These are phyloP conservation scores for Citrullus amarus DNA, from an alignment of 306 rosid genomes.

Conservation along the genomic window DNA sequence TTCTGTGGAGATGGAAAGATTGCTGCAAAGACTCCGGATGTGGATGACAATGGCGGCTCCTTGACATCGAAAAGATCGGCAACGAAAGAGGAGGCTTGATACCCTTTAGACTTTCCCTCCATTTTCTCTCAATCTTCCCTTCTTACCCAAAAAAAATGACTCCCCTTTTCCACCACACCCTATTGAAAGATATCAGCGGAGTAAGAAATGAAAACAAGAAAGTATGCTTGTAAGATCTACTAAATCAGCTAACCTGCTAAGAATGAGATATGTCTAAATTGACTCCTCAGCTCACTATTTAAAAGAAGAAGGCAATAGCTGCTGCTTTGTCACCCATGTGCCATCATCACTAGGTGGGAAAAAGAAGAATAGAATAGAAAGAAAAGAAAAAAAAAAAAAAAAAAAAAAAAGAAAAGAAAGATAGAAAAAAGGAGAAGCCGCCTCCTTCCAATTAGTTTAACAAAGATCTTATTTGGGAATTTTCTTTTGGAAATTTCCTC, in stretches of 20 bases:
- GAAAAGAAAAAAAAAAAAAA: not conserved
- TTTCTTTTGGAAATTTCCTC: slow-evolving; percentile 5
- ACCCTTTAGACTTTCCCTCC: slow-evolving; percentile 26
- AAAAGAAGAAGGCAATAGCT: slow-evolving; percentile 17
- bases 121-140: slow-evolving; percentile 8
- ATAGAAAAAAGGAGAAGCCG: not conserved
- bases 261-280: slow-evolving; percentile 1
- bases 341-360: slow-evolving; percentile 8
- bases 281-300: slow-evolving; percentile 12
- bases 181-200: not conserved
- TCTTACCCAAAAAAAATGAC: not conserved
- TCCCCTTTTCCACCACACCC: slow-evolving; percentile 4
- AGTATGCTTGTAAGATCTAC: not conserved
- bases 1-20: slow-evolving; percentile 32
- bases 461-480: slow-evolving; percentile 10
- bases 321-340: slow-evolving; percentile 21
- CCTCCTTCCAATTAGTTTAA: not conserved
- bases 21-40: slow-evolving; percentile 33
- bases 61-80: slow-evolving; percentile 39
- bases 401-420: not conserved
- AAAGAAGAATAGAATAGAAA: not conserved
- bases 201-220: slow-evolving; percentile 6
- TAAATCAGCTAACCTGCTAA: not conserved
- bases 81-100: slow-evolving; percentile 28
- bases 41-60: slow-evolving; percentile 21